phyloP scores from a whole-genome alignment of 129 eudicot genomes.

The Flaveria ramosissima region DNA sequence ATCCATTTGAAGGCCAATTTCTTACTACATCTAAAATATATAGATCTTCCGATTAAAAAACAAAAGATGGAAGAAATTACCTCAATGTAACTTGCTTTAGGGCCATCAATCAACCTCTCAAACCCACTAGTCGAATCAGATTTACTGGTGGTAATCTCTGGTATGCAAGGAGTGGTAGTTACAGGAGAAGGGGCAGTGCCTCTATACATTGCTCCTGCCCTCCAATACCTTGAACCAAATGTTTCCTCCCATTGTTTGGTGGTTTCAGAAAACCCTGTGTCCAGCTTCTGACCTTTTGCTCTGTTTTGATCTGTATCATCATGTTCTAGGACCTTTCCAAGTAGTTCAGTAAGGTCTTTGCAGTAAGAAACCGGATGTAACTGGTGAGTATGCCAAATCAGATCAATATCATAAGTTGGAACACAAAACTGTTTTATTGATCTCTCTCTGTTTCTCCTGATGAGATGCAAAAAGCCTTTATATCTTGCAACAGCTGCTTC shows the following conservation, averaged over 20 bases:
- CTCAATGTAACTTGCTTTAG: slow-evolving; percentile 53
- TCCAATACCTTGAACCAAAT: slow-evolving; percentile 86
- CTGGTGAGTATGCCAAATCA: slow-evolving; percentile 98
- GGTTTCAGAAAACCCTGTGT: slow-evolving; percentile 81
- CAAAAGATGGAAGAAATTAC: slow-evolving; percentile 35
- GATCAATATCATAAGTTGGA: slow-evolving; percentile 95
- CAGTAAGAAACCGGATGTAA: slow-evolving; percentile 78
- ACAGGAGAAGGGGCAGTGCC: slow-evolving; percentile 77
- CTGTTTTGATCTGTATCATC: slow-evolving; percentile 93
- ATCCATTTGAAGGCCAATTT: background rate
- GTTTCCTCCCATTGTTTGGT: slow-evolving; percentile 82
- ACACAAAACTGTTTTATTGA: slow-evolving; percentile 70
- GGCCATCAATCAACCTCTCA: slow-evolving; percentile 44
- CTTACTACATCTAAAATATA: background rate
- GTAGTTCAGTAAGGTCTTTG: slow-evolving; percentile 51
- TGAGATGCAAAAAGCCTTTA: slow-evolving; percentile 87
- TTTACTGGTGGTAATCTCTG: slow-evolving; percentile 30
- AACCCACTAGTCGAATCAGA: slow-evolving; percentile 26
- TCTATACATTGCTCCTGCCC: slow-evolving; percentile 93
- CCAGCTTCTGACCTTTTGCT: slow-evolving; percentile 80
- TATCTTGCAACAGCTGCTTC: slow-evolving; percentile 88
- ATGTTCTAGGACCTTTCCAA: slow-evolving; percentile 83
- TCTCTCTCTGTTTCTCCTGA: slow-evolving; percentile 79
- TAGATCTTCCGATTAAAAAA: background rate
- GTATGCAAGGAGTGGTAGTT: slow-evolving; percentile 50